phyloP scores from a whole-genome alignment of 2,329 filamentous ascomycete genomes.

The Rutstroemia sp. region DNA sequence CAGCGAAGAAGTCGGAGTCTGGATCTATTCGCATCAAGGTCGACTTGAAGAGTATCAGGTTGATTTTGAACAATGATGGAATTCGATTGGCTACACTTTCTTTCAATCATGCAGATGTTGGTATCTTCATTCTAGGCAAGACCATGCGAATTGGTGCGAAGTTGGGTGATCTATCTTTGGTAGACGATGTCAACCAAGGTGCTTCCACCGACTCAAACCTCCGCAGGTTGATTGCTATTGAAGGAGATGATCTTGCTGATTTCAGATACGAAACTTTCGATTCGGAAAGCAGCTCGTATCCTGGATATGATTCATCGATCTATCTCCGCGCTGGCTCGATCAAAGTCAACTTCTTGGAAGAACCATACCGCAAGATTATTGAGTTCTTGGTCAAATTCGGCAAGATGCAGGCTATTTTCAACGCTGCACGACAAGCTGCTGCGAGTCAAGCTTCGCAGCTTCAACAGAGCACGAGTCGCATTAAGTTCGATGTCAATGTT shows the following conservation, averaged over 20 bases:
- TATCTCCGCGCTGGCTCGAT: constrained; percentile 88
- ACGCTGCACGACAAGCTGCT: constrained; percentile 89
- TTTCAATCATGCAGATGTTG: constrained; percentile 85
- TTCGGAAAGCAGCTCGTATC: constrained; percentile 62
- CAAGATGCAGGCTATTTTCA: constrained; percentile 99
- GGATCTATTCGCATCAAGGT: constrained; percentile 78
- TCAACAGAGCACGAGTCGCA: constrained; percentile 80
- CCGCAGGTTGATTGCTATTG: constrained; percentile 83
- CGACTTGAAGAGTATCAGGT: constrained; percentile 83
- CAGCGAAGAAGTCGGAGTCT: constrained; percentile 16
- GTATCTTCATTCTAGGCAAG: constrained; percentile 77
- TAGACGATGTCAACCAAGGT: constrained; percentile 91
- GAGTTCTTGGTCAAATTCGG: constrained; percentile 98
- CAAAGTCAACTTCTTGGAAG: constrained; percentile 94
- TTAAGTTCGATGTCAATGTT: constrained; percentile 89
- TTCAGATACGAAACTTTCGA: constrained; percentile 98
- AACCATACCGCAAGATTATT: constrained; percentile 96
- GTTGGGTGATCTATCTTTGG: constrained; percentile 77
- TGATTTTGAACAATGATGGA: constrained; percentile 96
- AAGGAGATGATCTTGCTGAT: constrained; percentile 91
- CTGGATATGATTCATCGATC: constrained; percentile 89
- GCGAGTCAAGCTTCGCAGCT: constrained; percentile 90
- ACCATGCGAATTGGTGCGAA: constrained; percentile 83
- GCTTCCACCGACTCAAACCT: constrained; percentile 74
- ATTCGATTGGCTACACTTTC: constrained; percentile 89